Base-by-base conservation (phyloP, 345 rosid species). In the Cardamine resedifolia region DNA sequence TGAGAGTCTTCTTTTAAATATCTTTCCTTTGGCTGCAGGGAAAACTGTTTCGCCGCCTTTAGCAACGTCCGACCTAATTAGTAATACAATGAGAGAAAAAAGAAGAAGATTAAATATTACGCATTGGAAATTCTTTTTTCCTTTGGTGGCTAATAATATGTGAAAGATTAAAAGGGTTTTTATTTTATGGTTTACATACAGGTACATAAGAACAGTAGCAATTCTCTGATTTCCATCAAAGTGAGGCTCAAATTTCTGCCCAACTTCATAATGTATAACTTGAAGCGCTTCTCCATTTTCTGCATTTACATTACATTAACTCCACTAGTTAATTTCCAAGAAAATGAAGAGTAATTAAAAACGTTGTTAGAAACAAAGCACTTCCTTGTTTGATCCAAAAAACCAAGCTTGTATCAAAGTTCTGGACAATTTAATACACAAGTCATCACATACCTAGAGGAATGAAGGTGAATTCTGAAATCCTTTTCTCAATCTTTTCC, bases 31-130 rank as follows among this genome's bases (percentile, higher is more conserved):
- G 56, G 98, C 96, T 70, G 78, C 44, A 68, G 98, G 98, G 71
- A 93, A 90, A 18, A 93, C 89, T 6, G 97, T 90, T 83, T 90
- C 96, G 2, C 98, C 97, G 36, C 98, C 97, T 87, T 93, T 91
- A 63, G 90, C 96, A 77, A 90, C 96, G 24, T 93, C 98, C 43
- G 97, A 86, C 64, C 95, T 62, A 27, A 39, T 6, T 55, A 55
- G 86, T 58, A 67, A 36, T 69, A 58, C 31, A n/a, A 63, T 56
- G 26, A 81, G 31, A n/a, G n/a, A n/a, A 51, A 12, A 76, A 26
- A 53, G 38, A 64, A 41, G 57, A 61, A 34, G 43, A 71, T 30
- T 58, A 27, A 9, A 8, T 0, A 23, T 30, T 8, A 43, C 11
- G 7, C 49, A 39, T 24, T 10, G 52, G 8, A 9, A 49, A 24